phyloP scores from a whole-genome alignment of 2,329 filamentous ascomycete species.

The Tetracladium maxilliforme region DNA sequence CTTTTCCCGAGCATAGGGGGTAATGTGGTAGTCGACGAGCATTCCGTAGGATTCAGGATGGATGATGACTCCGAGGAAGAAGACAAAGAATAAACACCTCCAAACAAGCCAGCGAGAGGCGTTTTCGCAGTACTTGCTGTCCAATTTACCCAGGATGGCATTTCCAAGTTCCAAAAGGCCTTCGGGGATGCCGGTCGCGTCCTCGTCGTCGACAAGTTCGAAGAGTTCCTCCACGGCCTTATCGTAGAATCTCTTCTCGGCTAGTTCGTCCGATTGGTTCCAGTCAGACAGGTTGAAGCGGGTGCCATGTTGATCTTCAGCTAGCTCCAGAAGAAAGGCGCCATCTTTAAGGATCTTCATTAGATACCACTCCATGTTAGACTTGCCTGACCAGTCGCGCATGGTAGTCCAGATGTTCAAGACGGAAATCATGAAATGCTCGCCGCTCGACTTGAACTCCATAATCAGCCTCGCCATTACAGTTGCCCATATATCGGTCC shows the following conservation, averaged over 20 bases:
- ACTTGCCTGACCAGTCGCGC: constrained; percentile 78
- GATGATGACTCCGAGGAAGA: constrained; percentile 69
- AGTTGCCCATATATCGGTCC: constrained; percentile 78
- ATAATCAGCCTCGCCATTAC: constrained; percentile 72
- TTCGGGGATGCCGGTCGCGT: constrained; percentile 72
- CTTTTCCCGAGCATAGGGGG: constrained; percentile 76
- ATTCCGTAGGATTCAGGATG: constrained; percentile 66
- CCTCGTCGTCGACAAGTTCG: constrained; percentile 71
- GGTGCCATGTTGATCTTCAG: constrained; percentile 62
- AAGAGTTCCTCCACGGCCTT: constrained; percentile 70
- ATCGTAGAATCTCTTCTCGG: constrained; percentile 80
- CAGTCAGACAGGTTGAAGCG: constrained; percentile 59
- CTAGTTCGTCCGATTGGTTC: constrained; percentile 65
- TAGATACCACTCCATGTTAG: constrained; percentile 84
- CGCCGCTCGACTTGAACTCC: constrained; percentile 59
- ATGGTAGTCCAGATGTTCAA: constrained; percentile 79
- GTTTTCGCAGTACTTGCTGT: constrained; percentile 54
- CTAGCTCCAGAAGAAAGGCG: constrained; percentile 75
- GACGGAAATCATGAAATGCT: constrained; percentile 70
- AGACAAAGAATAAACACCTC: constrained; percentile 85
- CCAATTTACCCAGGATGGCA: constrained; percentile 66
- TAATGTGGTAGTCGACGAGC: constrained; percentile 84
- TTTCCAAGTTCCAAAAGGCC: constrained; percentile 74
- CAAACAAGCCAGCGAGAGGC: constrained; percentile 76
- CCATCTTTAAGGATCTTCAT: constrained; percentile 92